Evolutionary conservation across 176 grass and related monocot species (phyloP).

Genomic region (Oryza australiensis): DNA sequence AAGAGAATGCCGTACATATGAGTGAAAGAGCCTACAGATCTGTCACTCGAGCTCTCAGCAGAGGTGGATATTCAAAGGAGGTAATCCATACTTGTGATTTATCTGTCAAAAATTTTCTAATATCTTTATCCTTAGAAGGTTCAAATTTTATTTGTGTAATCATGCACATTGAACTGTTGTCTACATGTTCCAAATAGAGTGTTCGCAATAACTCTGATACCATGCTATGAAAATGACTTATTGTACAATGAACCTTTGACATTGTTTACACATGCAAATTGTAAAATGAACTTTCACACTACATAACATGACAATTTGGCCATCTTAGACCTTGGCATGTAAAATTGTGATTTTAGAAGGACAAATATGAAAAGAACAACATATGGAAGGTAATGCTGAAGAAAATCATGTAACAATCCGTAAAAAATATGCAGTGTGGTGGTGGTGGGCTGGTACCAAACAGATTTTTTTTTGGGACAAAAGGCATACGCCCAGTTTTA

Average conservation of each 20-base stretch:
- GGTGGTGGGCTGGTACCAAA: too few species aligned
- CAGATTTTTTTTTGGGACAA: too few species aligned
- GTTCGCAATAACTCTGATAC: not conserved
- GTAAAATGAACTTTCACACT: not conserved
- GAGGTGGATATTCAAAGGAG: constrained; percentile 69
- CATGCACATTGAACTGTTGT: not conserved
- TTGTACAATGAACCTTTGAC: not conserved
- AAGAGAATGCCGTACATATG: constrained; percentile 51
- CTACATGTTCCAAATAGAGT: not conserved
- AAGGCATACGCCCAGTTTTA: too few species aligned
- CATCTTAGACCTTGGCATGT: not conserved
- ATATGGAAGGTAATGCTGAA: not conserved
- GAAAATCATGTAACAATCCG: too few species aligned
- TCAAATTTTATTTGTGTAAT: not conserved
- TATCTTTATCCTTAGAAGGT: not conserved
- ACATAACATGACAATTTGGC: not conserved
- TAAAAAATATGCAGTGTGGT: too few species aligned
- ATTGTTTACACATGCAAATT: not conserved
- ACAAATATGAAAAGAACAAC: not conserved
- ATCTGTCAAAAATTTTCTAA: not conserved
- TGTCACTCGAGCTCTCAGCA: constrained; percentile 59
- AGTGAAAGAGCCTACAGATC: constrained; percentile 49
- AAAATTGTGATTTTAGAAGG: not conserved
- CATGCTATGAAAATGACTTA: not conserved
- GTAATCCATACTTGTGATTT: constrained; percentile 45